These are phyloP conservation scores for Mucor piriformis DNA, from an alignment of 371 early-diverging fungal species.

Conservation along the genomic window DNA sequence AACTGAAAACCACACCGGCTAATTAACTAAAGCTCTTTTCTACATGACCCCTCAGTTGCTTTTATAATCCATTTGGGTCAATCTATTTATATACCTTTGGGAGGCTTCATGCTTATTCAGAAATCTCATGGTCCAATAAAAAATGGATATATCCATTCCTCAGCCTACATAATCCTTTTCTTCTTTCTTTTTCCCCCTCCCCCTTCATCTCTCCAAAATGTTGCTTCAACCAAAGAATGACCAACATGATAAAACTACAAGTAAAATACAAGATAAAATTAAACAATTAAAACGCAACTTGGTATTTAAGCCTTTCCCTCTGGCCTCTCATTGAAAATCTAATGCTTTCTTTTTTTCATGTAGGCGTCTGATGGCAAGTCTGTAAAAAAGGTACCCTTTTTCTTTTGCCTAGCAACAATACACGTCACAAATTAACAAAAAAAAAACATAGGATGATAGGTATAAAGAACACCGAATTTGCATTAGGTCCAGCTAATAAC, in stretches of 20 bases:
- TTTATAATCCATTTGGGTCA: no score
- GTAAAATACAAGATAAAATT: constrained; percentile 1
- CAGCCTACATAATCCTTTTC: background rate
- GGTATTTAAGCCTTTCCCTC: background rate
- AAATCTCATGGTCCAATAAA: background rate
- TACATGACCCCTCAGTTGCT: no score
- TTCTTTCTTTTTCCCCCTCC: background rate
- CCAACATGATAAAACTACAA: background rate
- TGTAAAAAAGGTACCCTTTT: background rate
- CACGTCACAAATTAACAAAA: background rate
- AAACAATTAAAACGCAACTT: background rate
- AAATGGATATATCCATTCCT: background rate
- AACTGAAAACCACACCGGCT: no score
- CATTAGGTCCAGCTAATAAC: no score
- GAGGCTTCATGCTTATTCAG: background rate
- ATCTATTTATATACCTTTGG: no score
- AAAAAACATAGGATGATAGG: background rate
- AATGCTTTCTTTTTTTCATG: background rate
- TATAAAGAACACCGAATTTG: background rate
- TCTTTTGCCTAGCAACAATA: background rate
- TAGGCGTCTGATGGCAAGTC: background rate
- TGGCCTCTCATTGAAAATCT: background rate
- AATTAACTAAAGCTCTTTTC: no score
- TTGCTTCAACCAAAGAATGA: background rate
- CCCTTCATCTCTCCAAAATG: constrained; percentile 1